These are phyloP conservation scores for Ammopiptanthus mongolicus DNA, from an alignment of 306 rosid species.

Conservation along the genomic window DNA sequence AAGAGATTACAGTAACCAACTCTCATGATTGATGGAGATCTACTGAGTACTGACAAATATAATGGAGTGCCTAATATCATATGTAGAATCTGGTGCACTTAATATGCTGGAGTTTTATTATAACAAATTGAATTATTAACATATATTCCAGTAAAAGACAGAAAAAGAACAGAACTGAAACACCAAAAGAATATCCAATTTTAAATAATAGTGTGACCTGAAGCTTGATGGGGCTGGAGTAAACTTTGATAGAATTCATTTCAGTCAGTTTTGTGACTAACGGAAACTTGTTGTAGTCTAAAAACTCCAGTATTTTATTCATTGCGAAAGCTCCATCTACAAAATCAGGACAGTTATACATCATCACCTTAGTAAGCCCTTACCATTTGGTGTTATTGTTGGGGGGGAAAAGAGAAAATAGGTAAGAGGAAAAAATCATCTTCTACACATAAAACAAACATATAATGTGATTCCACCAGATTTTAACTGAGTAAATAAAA, in stretches of 20 bases:
- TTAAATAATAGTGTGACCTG: conserved; percentile 51
- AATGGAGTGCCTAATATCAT: not conserved
- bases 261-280: conserved; percentile 75
- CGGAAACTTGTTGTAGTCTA: conserved; percentile 79
- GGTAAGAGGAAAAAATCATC: conserved; percentile 9
- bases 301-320: conserved; percentile 59
- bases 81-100: not conserved
- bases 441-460: not conserved
- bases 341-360: conserved; percentile 22
- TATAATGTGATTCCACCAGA: not conserved
- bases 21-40: not conserved
- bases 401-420: not conserved
- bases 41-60: not conserved
- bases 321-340: conserved; percentile 66
- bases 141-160: conserved; percentile 5
- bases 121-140: not conserved
- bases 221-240: conserved; percentile 72
- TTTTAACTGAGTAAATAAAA: conserved; percentile 9
- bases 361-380: conserved; percentile 12
- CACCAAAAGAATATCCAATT: not conserved
- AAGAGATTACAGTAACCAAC: not conserved
- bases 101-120: not conserved
- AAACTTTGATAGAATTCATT: conserved; percentile 61
- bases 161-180: not conserved
- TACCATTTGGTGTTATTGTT: not conserved